Evolutionary conservation across 2,329 filamentous ascomycete species (phyloP).

Genomic region (Xylaria sp.): DNA sequence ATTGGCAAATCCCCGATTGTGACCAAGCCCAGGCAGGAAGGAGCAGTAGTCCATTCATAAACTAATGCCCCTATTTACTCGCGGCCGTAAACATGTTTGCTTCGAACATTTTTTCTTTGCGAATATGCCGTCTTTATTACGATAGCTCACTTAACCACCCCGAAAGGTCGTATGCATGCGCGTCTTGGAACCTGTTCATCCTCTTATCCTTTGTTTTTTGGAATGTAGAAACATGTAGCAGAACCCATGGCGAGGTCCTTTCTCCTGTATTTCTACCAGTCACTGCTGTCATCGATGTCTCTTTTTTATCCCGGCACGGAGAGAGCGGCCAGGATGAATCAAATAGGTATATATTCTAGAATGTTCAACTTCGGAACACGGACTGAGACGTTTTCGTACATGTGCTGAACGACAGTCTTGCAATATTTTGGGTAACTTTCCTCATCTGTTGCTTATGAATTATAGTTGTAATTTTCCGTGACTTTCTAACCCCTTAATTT

Average conservation of each 20-base stretch:
- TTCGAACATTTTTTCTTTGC: background rate
- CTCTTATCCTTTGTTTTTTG: background rate
- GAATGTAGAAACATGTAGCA: background rate
- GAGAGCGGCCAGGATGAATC: background rate
- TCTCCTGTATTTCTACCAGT: background rate
- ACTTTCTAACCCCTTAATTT: no score
- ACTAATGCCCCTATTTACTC: background rate
- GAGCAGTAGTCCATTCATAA: background rate
- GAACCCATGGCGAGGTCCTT: background rate
- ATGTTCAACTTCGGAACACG: background rate
- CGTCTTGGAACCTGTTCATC: background rate
- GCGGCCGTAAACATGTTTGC: slow-evolving; percentile 2
- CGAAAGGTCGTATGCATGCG: background rate
- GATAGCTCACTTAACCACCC: background rate
- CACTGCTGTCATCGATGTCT: background rate
- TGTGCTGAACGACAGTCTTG: background rate
- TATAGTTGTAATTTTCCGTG: background rate
- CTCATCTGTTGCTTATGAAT: background rate
- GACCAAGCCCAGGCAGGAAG: background rate
- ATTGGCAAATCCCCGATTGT: no score
- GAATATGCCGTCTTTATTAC: background rate
- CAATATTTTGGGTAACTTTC: background rate
- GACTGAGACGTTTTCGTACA: background rate
- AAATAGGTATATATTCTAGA: background rate
- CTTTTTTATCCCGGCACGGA: background rate